Evolutionary conservation across 2,329 filamentous ascomycete species (phyloP).

Genomic region (Colletotrichum sansevieriae): DNA sequence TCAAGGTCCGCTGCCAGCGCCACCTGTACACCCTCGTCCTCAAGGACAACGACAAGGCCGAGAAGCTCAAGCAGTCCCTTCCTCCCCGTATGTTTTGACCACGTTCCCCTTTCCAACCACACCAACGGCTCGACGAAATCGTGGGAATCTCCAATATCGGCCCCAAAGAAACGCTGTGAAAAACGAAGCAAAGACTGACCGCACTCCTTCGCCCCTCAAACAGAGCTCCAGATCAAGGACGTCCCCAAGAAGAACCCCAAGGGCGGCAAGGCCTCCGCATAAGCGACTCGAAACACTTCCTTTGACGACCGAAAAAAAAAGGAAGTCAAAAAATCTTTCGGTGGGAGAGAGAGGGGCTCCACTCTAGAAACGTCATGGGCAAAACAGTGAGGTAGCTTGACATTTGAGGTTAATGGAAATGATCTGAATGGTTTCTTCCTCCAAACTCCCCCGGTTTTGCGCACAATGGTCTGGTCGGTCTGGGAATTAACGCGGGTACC

Average conservation of each 20-base stretch:
- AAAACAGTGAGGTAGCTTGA: slow-evolving; percentile 29
- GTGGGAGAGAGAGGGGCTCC: slow-evolving; percentile 26
- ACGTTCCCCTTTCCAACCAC: neutral
- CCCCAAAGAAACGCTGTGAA: too few relatives aligned
- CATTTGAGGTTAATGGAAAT: slow-evolving; percentile 34
- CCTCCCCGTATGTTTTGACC: slow-evolving; percentile 82
- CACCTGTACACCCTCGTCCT: slow-evolving; percentile 98
- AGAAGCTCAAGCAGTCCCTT: slow-evolving; percentile 99
- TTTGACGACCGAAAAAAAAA: slow-evolving; percentile 14
- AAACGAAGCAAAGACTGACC: slow-evolving; percentile 9
- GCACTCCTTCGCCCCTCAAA: neutral
- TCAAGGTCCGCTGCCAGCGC: slow-evolving; percentile 99
- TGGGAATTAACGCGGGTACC: slow-evolving; percentile 10
- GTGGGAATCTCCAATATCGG: neutral
- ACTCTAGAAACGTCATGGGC: slow-evolving; percentile 37
- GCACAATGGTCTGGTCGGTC: slow-evolving; percentile 31
- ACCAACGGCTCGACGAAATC: too few relatives aligned
- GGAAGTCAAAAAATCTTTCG: slow-evolving; percentile 17
- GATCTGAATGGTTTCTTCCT: neutral
- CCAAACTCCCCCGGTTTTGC: neutral
- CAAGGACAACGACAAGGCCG: slow-evolving; percentile 99
- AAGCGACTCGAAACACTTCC: slow-evolving; percentile 41
- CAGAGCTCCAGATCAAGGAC: slow-evolving; percentile 67
- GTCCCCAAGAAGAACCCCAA: slow-evolving; percentile 68
- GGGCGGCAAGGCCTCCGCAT: slow-evolving; percentile 53